Base-by-base conservation (phyloP, 106 monocot genomes). In the Xerophyta viscosa region DNA sequence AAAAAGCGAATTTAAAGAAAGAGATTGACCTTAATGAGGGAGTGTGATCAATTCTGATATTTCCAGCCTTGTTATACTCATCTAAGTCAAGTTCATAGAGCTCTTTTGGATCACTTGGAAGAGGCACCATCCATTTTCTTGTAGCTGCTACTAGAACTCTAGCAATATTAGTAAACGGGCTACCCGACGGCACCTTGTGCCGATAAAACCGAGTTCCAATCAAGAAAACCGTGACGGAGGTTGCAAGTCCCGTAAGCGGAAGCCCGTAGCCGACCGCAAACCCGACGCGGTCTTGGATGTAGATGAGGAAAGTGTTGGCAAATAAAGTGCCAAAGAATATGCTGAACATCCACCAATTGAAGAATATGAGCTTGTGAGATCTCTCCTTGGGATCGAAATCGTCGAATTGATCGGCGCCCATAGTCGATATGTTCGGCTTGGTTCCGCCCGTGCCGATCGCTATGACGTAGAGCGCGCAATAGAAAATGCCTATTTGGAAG, bases 261-360 rank as follows among this genome's bases (percentile, higher is more conserved):
- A 77, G 46, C 0, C 59, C 71, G 29, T 87, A 87, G 12, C 91
- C 86, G 26, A 91, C 43, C 0, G 77, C 55, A 68, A 71, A 91
- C 0, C 91, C 82, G 19, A 75, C 76, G 29, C 76, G 82, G 48
- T 79, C 79, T 52, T 92, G 92, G 56, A 88, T 56, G 52, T 92
- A 92, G 13, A 92, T 73, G 4, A 92, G 75, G 17, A 82, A 69
- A 10, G 76, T 79, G 68, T 60, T 68, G 29, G 92, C 78, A 50
- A 86, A 92, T 31, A 92, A 73, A 19, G 82, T 65, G 41, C 92
- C 92, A 20, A 82, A 65, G 62, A 83, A 92, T 63, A 87, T 86
- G 70, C 82, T 87, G 58, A 92, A 87, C 82, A 83, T 87, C 92
- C 92, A 92, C 92, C 92, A 92, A 58, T 92, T 92, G 92, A 92